These are phyloP conservation scores for Benincasa hispida DNA, from an alignment of 306 rosid species.

Conservation along the genomic window DNA sequence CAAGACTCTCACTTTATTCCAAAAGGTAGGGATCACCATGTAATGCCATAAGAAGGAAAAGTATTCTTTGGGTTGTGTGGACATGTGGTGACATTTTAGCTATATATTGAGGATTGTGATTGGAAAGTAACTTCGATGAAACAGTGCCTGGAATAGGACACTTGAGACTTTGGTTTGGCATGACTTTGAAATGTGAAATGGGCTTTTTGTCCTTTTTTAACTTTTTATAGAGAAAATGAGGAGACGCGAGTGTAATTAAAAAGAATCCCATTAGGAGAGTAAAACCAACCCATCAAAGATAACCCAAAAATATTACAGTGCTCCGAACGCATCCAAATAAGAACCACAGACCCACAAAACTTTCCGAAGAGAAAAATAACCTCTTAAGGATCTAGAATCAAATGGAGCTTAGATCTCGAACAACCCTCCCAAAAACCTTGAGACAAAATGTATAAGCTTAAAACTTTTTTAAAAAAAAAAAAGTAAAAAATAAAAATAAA, in stretches of 20 bases:
- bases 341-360: too few relatives aligned
- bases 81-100: background rate
- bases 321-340: too few relatives aligned
- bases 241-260: background rate
- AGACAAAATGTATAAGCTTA: background rate
- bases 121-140: background rate
- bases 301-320: too few relatives aligned
- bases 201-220: background rate
- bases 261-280: background rate
- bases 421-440: background rate
- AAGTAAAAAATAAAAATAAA: too few relatives aligned
- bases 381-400: too few relatives aligned
- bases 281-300: too few relatives aligned
- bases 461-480: too few relatives aligned
- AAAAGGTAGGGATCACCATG: too few relatives aligned
- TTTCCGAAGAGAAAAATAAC: too few relatives aligned
- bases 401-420: background rate
- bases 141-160: background rate
- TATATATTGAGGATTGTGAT: background rate
- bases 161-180: background rate
- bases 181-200: background rate
- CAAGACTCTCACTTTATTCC: background rate
- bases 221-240: background rate
- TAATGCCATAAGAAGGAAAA: background rate
- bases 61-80: background rate